Conservation (phyloP, 768 basidiomycete genomes). For the Piloderma croceum region DNA sequence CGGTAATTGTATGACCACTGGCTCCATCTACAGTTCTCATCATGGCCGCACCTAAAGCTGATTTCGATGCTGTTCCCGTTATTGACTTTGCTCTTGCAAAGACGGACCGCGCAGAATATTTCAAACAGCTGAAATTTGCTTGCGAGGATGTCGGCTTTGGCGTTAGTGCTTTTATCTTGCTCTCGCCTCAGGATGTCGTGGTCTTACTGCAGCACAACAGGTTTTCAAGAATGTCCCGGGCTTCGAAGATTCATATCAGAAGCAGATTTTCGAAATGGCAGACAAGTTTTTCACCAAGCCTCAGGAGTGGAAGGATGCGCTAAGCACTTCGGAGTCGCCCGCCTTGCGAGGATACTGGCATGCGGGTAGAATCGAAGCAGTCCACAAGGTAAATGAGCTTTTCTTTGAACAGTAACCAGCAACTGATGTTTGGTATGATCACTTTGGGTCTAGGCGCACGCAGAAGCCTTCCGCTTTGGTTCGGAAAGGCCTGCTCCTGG, state of each 20-base stretch:
- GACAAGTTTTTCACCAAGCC: slow-evolving; percentile 18
- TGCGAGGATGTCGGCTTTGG: slow-evolving; percentile 27
- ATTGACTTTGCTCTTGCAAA: slow-evolving; percentile 20
- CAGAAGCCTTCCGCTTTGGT: slow-evolving; percentile 27
- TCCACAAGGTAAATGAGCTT: slow-evolving; percentile 20
- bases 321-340: slow-evolving; percentile 20
- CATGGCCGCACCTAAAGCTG: no score
- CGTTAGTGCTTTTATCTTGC: no score
- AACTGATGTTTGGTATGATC: no score
- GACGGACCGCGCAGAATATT: slow-evolving; percentile 12
- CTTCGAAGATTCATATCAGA: slow-evolving; percentile 23
- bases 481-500: slow-evolving; percentile 19
- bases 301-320: slow-evolving; percentile 21
- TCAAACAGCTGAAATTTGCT: slow-evolving; percentile 20
- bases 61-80: slow-evolving; percentile 20
- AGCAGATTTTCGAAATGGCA: slow-evolving; percentile 21
- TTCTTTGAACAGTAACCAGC: no score
- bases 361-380: slow-evolving; percentile 18
- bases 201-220: no score
- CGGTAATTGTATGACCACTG: no score
- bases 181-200: no score
- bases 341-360: slow-evolving; percentile 24
- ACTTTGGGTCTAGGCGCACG: slow-evolving; percentile 18
- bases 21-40: no score
- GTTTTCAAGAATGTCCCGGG: slow-evolving; percentile 24